A percentile compares a stretch with the other conserved stretches of the same genome.
phyloP scores from a whole-genome alignment of 2,329 filamentous ascomycete species.

The Colletotrichum liriopes region DNA sequence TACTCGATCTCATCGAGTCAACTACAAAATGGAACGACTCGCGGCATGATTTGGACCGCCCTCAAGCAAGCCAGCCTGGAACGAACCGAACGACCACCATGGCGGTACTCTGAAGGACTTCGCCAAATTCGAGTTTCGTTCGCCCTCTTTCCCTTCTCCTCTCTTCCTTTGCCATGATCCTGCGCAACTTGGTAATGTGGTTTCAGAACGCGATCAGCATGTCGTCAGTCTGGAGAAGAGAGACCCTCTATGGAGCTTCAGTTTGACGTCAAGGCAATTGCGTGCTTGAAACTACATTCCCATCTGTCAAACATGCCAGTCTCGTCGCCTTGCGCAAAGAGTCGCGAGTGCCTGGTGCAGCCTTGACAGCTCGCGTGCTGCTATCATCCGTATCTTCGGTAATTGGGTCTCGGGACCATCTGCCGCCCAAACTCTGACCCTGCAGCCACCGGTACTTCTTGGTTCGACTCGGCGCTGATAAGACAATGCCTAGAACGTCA shows the following conservation, averaged over 20 bases:
- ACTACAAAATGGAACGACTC: conserved; percentile 29
- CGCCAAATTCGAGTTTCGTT: background rate
- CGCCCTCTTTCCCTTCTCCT: background rate
- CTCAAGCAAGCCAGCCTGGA: conserved; percentile 5
- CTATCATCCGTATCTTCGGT: conserved; percentile 1
- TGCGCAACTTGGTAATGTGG: background rate
- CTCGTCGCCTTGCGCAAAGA: background rate
- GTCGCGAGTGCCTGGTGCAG: background rate
- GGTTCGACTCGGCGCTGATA: conserved; percentile 15
- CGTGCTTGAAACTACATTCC: background rate
- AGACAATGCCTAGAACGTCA: conserved; percentile 20
- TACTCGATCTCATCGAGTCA: conserved; percentile 49
- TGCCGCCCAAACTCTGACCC: background rate
- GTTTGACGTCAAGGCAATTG: conserved; percentile 12
- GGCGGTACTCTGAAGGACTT: background rate
- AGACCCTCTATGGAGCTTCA: background rate
- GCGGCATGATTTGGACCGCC: conserved; percentile 17
- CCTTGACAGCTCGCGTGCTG: conserved; percentile 12
- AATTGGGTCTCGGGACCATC: background rate
- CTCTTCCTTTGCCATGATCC: background rate
- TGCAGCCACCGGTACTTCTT: conserved; percentile 23
- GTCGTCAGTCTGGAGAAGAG: conserved; percentile 17
- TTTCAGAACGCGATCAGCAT: background rate
- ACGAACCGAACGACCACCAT: background rate
- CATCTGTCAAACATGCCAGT: conserved; percentile 11